Evolutionary conservation across 169 alveolate species (phyloP), one percentile per base, ranked within the genome.

Genomic region (Plasmodium ovale): DNA sequence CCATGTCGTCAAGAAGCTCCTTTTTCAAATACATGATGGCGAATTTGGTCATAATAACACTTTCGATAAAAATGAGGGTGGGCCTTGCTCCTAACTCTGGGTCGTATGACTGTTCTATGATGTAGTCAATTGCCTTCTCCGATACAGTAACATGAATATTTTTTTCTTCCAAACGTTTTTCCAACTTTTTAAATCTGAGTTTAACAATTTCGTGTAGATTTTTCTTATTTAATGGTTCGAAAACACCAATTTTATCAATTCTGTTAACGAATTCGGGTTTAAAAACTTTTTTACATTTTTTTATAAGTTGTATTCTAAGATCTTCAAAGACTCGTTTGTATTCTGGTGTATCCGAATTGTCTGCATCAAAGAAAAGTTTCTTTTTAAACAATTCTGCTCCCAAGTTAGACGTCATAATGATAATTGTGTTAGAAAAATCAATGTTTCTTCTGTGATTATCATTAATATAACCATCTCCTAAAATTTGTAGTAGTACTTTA

Each of bases 201-300:
- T 44, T 69, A 35, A 93, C 93, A n/a, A 94, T 94, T 87, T 94
- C 60, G 64, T 62, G 79, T 42, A 84, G 29, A 35, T 84, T 84
- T 21, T 84, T 69, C 9, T 84, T 84, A 31, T 44, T 84, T 37
- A 93, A 79, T 42, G 93, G 92, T 27, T 87, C 88, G 49, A 92
- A 93, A 7, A 85, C 84, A 29, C 92, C 88, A 25, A 94, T 92
- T 69, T 93, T 94, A 58, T 94, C 97, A 16, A 94, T 84, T 56
- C 97, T 91, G 87, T 94, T 94, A 58, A 94, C 92, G 71, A 94
- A 73, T 74, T 94, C 97, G 12, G 96, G 96, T 23, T 90, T 72
- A 77, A 93, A 93, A 25, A 85, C 72, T 49, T 54, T 49, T 62
- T 59, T 87, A 25, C 92, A 87, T 58, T 74, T 87, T 64, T 89